These are phyloP conservation scores for Ascoidea asiatica DNA, from an alignment of 805 yeast genomes.

Conservation along the genomic window DNA sequence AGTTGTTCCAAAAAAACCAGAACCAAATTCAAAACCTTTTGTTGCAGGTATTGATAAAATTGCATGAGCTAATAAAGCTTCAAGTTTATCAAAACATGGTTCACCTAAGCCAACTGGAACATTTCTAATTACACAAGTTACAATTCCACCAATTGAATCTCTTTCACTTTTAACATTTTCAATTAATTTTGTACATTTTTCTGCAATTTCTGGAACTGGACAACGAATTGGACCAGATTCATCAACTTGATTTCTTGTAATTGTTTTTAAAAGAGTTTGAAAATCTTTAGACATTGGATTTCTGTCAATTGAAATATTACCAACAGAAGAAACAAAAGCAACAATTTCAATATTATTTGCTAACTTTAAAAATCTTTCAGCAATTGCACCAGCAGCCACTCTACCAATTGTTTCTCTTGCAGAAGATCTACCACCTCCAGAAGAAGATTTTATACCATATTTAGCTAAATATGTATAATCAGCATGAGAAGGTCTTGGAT, in stretches of 20 bases:
- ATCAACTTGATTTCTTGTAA: constrained; percentile 84
- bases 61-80: constrained; percentile 92
- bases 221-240: constrained; percentile 85
- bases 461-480: constrained; percentile 86
- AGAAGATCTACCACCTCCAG: constrained; percentile 95
- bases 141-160: constrained; percentile 96
- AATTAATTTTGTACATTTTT: constrained; percentile 73
- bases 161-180: constrained; percentile 74
- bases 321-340: constrained; percentile 93
- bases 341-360: constrained; percentile 80
- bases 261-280: constrained; percentile 50
- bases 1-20: constrained; percentile 83
- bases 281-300: constrained; percentile 53
- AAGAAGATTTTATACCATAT: constrained; percentile 85
- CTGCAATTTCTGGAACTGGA: constrained; percentile 64
- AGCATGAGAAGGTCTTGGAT: constrained; percentile 97
- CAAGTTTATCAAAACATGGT: constrained; percentile 93
- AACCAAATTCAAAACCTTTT: constrained; percentile 95
- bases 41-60: constrained; percentile 97
- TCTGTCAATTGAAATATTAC: constrained; percentile 65
- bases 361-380: constrained; percentile 74
- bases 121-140: constrained; percentile 92
- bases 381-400: constrained; percentile 98
- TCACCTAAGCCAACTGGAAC: constrained; percentile 95
- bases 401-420: constrained; percentile 98